phyloP scores from a whole-genome alignment of 1,139 yeast species.

The Candida tropicalis region DNA sequence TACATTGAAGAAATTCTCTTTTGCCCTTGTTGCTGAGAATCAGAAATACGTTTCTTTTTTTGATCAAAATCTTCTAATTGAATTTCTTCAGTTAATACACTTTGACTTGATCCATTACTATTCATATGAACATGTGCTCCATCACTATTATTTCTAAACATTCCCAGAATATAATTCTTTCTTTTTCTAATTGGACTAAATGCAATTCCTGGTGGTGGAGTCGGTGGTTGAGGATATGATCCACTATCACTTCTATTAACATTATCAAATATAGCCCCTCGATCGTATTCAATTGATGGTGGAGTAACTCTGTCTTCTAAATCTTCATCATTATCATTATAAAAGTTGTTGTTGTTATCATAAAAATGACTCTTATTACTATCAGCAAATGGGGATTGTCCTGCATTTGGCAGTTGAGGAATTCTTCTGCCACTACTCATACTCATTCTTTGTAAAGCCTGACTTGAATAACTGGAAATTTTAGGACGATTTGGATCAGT shows the following conservation, averaged over 20 bases:
- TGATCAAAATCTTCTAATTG: slow-evolving; percentile 48
- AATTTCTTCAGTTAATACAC: slow-evolving; percentile 48
- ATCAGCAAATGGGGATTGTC: slow-evolving; percentile 2
- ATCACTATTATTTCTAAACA: slow-evolving; percentile 16
- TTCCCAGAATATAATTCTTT: slow-evolving; percentile 8
- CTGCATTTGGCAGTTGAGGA: neutral
- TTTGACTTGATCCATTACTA: slow-evolving; percentile 17
- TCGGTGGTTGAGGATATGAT: slow-evolving; percentile 11
- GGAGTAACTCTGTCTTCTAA: neutral
- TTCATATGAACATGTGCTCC: neutral
- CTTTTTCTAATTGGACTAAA: slow-evolving; percentile 12
- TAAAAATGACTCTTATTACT: neutral
- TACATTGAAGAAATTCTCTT: slow-evolving; percentile 19
- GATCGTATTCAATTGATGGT: slow-evolving; percentile 3
- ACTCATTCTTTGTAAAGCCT: slow-evolving; percentile 25
- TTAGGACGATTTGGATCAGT: slow-evolving; percentile 54
- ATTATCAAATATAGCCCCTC: slow-evolving; percentile 8
- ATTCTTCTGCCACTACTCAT: slow-evolving; percentile 11
- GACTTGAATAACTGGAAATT: slow-evolving; percentile 33
- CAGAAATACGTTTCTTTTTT: slow-evolving; percentile 25
- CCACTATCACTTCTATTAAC: neutral
- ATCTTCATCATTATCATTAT: too few species aligned
- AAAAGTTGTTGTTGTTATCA: too few species aligned
- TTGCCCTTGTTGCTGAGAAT: slow-evolving; percentile 25
- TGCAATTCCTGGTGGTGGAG: slow-evolving; percentile 18